phyloP scores from a whole-genome alignment of 345 rosid genomes.

The Nasturtium officinale region DNA sequence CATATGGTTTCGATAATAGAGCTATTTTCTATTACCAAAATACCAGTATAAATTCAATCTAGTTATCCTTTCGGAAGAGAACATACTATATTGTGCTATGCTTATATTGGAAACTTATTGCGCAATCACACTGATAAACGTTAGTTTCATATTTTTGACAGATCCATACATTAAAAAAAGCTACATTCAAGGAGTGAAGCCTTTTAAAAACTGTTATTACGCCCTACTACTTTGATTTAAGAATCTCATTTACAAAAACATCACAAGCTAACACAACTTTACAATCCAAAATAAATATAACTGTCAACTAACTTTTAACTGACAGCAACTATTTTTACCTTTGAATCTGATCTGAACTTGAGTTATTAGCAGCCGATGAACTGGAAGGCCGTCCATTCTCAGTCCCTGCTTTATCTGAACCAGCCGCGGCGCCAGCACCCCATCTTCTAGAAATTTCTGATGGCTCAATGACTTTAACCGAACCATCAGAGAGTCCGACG shows the following conservation, averaged over 20 bases:
- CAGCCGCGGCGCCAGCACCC: constrained; percentile 71
- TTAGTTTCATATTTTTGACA: not conserved
- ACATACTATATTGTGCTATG: not conserved
- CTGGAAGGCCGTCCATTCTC: constrained; percentile 69
- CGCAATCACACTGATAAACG: constrained; percentile 8
- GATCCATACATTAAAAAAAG: constrained; percentile 17
- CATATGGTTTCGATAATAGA: not conserved
- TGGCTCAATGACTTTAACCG: constrained; percentile 89
- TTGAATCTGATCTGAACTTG: constrained; percentile 74
- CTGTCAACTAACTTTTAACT: constrained; percentile 38
- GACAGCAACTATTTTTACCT: constrained; percentile 51
- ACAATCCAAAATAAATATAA: constrained; percentile 42
- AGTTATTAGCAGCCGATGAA: constrained; percentile 83
- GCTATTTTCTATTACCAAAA: not conserved
- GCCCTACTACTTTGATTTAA: constrained; percentile 24
- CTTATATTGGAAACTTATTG: not conserved
- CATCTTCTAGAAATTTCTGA: constrained; percentile 68
- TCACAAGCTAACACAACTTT: constrained; percentile 38
- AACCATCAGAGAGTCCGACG: constrained; percentile 74
- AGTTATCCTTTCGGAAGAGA: not conserved
- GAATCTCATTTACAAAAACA: constrained; percentile 41
- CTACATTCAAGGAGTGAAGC: constrained; percentile 17
- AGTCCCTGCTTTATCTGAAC: constrained; percentile 60
- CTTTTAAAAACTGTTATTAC: constrained; percentile 11
- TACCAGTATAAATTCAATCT: not conserved